These are phyloP conservation scores for Beauveria sp. DNA, from an alignment of 2,329 filamentous ascomycete species.

Conservation along the genomic window DNA sequence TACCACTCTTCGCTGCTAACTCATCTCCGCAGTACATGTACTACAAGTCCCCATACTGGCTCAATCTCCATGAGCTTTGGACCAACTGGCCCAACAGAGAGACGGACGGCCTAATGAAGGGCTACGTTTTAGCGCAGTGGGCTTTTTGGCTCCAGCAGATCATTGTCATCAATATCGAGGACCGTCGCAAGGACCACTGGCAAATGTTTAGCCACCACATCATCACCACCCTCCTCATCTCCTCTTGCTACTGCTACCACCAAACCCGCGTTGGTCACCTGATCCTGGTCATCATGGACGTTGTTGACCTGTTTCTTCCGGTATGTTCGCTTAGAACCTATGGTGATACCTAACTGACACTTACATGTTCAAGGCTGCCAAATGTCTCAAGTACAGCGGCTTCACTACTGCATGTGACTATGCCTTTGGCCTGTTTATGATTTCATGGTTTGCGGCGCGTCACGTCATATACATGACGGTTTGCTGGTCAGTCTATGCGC, in stretches of 20 bases:
- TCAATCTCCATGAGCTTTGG: conserved; percentile 75
- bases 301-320: conserved; percentile 81
- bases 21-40: conserved; percentile 61
- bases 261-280: conserved; percentile 82
- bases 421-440: conserved; percentile 77
- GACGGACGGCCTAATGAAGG: conserved; percentile 67
- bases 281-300: conserved; percentile 86
- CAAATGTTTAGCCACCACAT: conserved; percentile 96
- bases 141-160: conserved; percentile 94
- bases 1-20: neutral
- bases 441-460: conserved; percentile 75
- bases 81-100: conserved; percentile 75
- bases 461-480: conserved; percentile 74
- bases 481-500: conserved; percentile 72
- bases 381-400: conserved; percentile 86
- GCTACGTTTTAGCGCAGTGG: conserved; percentile 84
- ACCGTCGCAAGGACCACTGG: conserved; percentile 86
- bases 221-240: conserved; percentile 75
- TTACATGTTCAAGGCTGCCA: conserved; percentile 56
- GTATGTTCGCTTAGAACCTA: conserved; percentile 41
- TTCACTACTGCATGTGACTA: conserved; percentile 70
- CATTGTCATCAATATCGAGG: conserved; percentile 88
- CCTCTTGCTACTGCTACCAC: conserved; percentile 77
- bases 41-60: conserved; percentile 67
- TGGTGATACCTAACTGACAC: neutral